Conservation (phyloP, 2,329 filamentous ascomycete genomes). For the Bipolaris victoriae region DNA sequence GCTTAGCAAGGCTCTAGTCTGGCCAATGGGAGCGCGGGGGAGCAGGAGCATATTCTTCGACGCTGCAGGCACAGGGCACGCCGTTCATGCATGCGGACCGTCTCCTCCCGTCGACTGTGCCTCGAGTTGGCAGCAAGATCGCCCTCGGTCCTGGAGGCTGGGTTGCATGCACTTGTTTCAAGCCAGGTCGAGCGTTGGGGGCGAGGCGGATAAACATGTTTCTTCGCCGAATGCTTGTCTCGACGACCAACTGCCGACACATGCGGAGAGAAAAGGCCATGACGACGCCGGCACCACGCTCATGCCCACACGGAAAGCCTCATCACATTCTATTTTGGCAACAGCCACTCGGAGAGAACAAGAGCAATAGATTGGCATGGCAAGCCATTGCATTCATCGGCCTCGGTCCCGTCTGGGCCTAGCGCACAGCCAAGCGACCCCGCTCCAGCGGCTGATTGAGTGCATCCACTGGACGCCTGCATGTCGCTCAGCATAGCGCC, state of each 20-base stretch:
- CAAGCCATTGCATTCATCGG: conserved; percentile 15
- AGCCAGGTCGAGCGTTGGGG: conserved; percentile 3
- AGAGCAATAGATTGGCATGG: conserved; percentile 1
- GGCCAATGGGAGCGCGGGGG: conserved; percentile 16
- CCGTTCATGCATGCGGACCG: conserved; percentile 33
- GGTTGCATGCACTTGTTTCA: neutral
- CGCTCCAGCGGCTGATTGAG: conserved; percentile 42
- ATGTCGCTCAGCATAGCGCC: conserved; percentile 29
- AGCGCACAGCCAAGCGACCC: conserved; percentile 29
- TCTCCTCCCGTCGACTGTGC: conserved; percentile 34
- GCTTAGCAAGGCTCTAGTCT: conserved; percentile 19
- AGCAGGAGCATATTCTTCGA: conserved; percentile 15
- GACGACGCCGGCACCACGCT: neutral
- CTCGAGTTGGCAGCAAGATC: conserved; percentile 21
- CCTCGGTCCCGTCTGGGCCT: conserved; percentile 10
- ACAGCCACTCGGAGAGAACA: conserved; percentile 9
- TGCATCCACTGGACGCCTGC: conserved; percentile 40
- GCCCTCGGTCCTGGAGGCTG: conserved; percentile 9
- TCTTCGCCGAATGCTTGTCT: conserved; percentile 7
- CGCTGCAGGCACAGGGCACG: conserved; percentile 22
- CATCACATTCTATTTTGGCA: neutral
- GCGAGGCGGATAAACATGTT: conserved; percentile 21
- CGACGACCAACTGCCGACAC: no score
- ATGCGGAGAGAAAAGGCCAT: neutral
- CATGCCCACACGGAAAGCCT: neutral